Evolutionary conservation across 164 flowering plant genomes (phyloP), one percentile per base, ranked within the genome.

Genomic region (Umbellularia californica): DNA sequence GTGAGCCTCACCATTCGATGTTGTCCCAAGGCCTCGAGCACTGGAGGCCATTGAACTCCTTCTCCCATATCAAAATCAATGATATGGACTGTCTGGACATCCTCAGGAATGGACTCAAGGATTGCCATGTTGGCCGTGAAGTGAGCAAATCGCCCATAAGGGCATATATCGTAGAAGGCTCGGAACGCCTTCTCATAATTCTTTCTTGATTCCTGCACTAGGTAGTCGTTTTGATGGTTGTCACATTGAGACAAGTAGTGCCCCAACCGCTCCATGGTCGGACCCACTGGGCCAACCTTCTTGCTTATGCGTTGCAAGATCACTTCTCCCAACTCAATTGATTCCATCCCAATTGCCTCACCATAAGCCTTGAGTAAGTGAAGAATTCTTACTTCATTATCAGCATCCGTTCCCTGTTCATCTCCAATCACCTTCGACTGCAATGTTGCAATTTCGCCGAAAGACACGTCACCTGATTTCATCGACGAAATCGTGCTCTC

Each of bases 1-100:
- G 85, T 89, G 22, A 89, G 11, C 51, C 77, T 79, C 65, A 87
- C 64, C 9, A 71, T 68, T 50, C 64, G 77, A 41, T 68, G 23
- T 15, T 13, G 58, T 12, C 83, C 87, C 15, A 77, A 24, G 63
- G 79, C 81, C 80, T 87, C 90, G 23, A 89, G 77, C 60, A 91
- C 0, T 3, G 88, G 68, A 75, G 88, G 79, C 90, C 90, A 91
- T 68, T 90, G 95, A 62, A 87, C 62, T 24, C 90, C 93, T 51
- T 86, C 88, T 62, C 88, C 81, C 27, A 87, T 76, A 75, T 88
- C 90, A 25, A 86, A 88, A 52, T 88, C 95, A 0, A 86, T 55
- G n/a, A 86, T 79, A 72, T 79, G 87, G n/a, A 89, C 10, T 0
- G 35, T 65, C 15, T 80, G 87, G 1, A 79, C 79, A 50, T 84